Percentiles rank a stretch among this genome's conserved stretches.
phyloP scores from a whole-genome alignment of 2,329 filamentous ascomycete species.

The Exophiala oligosperma region DNA sequence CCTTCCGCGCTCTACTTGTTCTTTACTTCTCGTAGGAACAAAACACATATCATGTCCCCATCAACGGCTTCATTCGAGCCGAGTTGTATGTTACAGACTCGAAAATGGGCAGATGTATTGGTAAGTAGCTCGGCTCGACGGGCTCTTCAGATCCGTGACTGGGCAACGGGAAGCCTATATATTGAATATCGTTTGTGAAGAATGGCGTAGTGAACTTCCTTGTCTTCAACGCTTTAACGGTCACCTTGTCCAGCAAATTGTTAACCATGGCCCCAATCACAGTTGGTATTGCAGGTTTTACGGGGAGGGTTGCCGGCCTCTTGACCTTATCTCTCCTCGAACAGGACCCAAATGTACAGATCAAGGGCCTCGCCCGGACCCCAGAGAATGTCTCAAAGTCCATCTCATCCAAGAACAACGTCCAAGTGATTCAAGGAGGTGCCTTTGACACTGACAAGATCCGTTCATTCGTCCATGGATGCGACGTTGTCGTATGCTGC shows the following conservation, averaged over 20 bases:
- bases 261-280: slow-evolving; percentile 3
- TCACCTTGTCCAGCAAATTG: not conserved
- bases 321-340: slow-evolving; percentile 33
- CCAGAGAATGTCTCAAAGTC: slow-evolving; percentile 29
- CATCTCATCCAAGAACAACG: slow-evolving; percentile 19
- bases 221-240: too few relatives aligned
- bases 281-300: slow-evolving; percentile 38
- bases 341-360: slow-evolving; percentile 28
- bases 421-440: slow-evolving; percentile 33
- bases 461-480: slow-evolving; percentile 32
- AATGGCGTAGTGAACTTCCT: too few relatives aligned
- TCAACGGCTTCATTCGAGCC: too few relatives aligned
- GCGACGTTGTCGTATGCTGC: slow-evolving; percentile 42
- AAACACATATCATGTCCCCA: too few relatives aligned
- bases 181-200: too few relatives aligned
- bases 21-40: too few relatives aligned
- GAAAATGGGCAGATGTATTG: too few relatives aligned
- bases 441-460: slow-evolving; percentile 30
- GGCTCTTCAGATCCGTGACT: too few relatives aligned
- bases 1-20: too few relatives aligned
- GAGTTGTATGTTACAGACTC: too few relatives aligned
- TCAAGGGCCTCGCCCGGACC: slow-evolving; percentile 35
- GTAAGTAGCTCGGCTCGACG: too few relatives aligned
- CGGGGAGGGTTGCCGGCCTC: slow-evolving; percentile 35
- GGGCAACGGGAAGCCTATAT: too few relatives aligned